These are phyloP conservation scores for Alternaria arbusti DNA, from an alignment of 2,329 filamentous ascomycete species.

Conservation along the genomic window DNA sequence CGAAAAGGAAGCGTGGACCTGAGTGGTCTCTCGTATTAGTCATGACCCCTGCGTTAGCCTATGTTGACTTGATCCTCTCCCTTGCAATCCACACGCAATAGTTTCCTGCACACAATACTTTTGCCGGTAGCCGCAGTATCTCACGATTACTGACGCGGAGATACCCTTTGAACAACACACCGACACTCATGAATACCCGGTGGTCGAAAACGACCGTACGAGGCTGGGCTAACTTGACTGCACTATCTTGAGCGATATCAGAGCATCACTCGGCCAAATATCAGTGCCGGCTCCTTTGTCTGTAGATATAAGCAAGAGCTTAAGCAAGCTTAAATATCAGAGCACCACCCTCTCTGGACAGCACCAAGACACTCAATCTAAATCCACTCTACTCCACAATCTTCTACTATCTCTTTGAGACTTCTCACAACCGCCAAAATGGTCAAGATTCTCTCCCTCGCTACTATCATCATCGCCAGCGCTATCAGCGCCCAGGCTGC, in stretches of 20 bases:
- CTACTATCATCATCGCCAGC: slow-evolving; percentile 1
- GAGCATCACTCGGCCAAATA: not conserved
- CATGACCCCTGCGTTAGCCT: not conserved
- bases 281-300: not conserved
- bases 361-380: not conserved
- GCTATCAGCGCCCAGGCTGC: slow-evolving; percentile 3
- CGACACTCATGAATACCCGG: not conserved
- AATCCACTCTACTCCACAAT: not conserved
- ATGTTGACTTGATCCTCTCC: not conserved
- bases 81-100: not conserved
- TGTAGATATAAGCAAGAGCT: not conserved
- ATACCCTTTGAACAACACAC: not conserved
- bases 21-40: not conserved
- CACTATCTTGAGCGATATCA: not conserved
- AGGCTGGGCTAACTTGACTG: not conserved
- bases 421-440: slow-evolving; percentile 1
- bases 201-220: not conserved
- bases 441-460: slow-evolving; percentile 5
- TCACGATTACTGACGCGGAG: not conserved
- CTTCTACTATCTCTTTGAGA: not conserved
- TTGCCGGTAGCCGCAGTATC: not conserved
- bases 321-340: not conserved
- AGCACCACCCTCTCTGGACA: not conserved
- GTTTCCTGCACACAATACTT: not conserved
- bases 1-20: not conserved